These are phyloP conservation scores for Salix viminalis DNA, from an alignment of 345 rosid genomes.

Conservation along the genomic window DNA sequence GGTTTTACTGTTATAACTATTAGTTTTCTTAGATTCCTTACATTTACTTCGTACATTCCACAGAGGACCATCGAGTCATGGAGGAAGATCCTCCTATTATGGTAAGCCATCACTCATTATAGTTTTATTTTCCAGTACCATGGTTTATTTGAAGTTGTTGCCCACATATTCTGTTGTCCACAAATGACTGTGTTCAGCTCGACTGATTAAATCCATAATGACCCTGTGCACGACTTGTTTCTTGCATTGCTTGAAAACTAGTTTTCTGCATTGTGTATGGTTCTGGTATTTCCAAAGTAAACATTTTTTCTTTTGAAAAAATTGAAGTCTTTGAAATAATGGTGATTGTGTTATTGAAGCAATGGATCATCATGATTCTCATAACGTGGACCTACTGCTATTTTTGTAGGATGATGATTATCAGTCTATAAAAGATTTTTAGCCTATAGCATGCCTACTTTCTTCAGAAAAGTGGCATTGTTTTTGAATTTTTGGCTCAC, in stretches of 20 bases:
- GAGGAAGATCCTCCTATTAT: slow-evolving; percentile 58
- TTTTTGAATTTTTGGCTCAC: background rate
- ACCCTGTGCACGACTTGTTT: background rate
- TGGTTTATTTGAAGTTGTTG: background rate
- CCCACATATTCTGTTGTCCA: background rate
- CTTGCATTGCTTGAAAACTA: background rate
- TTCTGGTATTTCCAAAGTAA: background rate
- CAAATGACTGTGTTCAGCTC: background rate
- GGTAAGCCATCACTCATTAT: slow-evolving; percentile 38
- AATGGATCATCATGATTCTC: background rate
- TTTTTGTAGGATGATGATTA: background rate
- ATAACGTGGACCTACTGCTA: background rate
- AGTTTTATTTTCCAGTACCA: background rate
- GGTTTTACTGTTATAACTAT: background rate
- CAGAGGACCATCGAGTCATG: slow-evolving; percentile 66
- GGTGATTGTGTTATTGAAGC: background rate
- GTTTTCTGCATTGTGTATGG: background rate
- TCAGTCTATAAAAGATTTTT: no score
- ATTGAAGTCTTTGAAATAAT: background rate
- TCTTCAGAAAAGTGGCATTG: background rate
- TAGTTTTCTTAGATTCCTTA: background rate
- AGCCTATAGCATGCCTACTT: no score
- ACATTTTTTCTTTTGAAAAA: background rate
- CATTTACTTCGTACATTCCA: slow-evolving; percentile 17
- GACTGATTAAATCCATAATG: background rate